A percentile compares a stretch with the other conserved stretches of the same genome.
phyloP scores from a whole-genome alignment of 1,284 basidiomycete genomes.

The Marasmius sp. region DNA sequence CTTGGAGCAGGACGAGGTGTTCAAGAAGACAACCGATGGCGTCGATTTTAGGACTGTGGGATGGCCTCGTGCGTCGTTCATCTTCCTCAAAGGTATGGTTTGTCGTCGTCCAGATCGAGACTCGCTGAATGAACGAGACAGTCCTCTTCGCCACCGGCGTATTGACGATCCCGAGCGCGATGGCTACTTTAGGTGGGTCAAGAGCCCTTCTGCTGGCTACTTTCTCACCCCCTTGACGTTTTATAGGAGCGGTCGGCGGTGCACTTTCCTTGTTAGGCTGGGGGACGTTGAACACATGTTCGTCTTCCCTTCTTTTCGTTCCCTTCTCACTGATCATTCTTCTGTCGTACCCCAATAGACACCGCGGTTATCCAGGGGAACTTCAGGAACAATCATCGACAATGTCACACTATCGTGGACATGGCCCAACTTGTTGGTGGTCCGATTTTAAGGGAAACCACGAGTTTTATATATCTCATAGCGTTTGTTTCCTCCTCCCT shows the following conservation, averaged over 20 bases:
- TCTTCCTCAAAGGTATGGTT: neutral
- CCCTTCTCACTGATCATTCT: neutral
- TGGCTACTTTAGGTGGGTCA: neutral
- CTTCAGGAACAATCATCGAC: neutral
- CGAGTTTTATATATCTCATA: neutral
- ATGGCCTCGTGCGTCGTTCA: neutral
- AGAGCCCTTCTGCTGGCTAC: neutral
- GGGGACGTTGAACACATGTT: neutral
- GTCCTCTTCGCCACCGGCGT: slow-evolving; percentile 1
- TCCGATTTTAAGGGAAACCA: neutral
- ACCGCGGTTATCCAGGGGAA: neutral
- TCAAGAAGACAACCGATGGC: neutral
- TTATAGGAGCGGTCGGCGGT: neutral
- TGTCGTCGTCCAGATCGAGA: neutral
- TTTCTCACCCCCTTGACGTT: neutral
- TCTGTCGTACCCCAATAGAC: neutral
- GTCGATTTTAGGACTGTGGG: neutral
- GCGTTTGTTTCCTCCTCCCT: neutral
- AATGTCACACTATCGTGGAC: slow-evolving; percentile 1
- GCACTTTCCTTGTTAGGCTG: neutral
- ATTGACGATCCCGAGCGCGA: neutral
- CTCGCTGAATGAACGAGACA: neutral
- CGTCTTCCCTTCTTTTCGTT: neutral
- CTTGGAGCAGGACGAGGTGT: neutral
- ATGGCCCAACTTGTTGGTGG: neutral